phyloP scores from a whole-genome alignment of 495 filamentous ascomycete species.

The Annulohypoxylon stygium region DNA sequence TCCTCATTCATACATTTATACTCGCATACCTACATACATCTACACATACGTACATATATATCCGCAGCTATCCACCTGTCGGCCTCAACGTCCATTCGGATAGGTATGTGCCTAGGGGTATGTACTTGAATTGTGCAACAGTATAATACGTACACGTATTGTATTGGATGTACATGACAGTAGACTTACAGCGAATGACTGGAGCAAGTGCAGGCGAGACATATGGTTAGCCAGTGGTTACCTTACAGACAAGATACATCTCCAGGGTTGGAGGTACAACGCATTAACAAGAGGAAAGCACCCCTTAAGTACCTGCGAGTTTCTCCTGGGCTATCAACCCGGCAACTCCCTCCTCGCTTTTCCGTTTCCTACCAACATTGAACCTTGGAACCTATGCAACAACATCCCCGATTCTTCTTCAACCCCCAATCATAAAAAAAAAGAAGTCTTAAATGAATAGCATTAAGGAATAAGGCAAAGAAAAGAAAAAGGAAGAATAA shows the following conservation, averaged over 20 bases:
- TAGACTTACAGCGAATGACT: conserved; percentile 24
- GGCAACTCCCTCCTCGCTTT: conserved; percentile 45
- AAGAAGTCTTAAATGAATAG: neutral
- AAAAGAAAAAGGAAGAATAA: conserved; percentile 14
- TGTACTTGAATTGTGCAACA: conserved; percentile 24
- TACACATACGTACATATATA: conserved; percentile 16
- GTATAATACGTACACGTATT: conserved; percentile 44
- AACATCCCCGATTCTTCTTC: conserved; percentile 39
- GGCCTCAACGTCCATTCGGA: conserved; percentile 19
- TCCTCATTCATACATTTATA: neutral
- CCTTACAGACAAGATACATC: conserved; percentile 23
- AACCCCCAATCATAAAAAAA: conserved; percentile 34
- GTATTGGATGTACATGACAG: conserved; percentile 31
- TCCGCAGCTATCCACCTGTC: conserved; percentile 36
- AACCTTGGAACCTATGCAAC: conserved; percentile 31
- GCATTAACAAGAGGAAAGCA: conserved; percentile 23
- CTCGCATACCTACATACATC: conserved; percentile 15
- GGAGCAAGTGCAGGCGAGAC: conserved; percentile 14
- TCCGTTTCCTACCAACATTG: conserved; percentile 22
- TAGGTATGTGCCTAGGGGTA: conserved; percentile 12
- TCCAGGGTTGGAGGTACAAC: conserved; percentile 13
- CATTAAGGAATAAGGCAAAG: conserved; percentile 20
- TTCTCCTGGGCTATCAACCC: conserved; percentile 40
- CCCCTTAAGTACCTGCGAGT: conserved; percentile 46
- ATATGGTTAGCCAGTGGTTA: conserved; percentile 21